Evolutionary conservation across 148 eudicot genomes (phyloP).

Genomic region (Nepenthes mirabilis): DNA sequence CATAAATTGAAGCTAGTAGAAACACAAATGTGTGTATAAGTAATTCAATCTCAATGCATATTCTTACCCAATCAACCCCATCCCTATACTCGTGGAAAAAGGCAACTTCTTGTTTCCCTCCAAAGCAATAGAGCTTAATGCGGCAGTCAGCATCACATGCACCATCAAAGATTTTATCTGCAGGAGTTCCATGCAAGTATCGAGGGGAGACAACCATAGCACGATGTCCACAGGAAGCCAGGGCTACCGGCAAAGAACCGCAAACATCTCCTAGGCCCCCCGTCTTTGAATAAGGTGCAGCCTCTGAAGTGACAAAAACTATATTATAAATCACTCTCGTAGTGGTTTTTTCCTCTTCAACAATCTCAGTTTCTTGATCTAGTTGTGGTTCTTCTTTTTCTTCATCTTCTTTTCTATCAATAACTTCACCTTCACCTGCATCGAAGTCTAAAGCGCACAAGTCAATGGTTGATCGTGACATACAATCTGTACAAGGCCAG

Average conservation of each 20-base stretch:
- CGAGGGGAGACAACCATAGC: conserved; percentile 94
- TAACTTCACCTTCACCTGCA: conserved; percentile 23
- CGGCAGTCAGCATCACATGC: conserved; percentile 43
- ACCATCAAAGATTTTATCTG: conserved; percentile 46
- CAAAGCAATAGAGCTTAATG: conserved; percentile 63
- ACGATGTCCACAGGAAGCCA: conserved; percentile 90
- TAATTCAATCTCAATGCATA: background rate
- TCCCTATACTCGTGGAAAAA: conserved; percentile 78
- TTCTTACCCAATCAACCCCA: conserved; percentile 94
- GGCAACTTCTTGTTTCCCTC: conserved; percentile 72
- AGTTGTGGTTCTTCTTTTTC: conserved; percentile 10
- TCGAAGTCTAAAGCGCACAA: conserved; percentile 6
- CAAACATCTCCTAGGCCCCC: conserved; percentile 99
- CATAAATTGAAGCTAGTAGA: no score
- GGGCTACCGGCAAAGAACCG: conserved; percentile 89
- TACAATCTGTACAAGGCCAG: no score
- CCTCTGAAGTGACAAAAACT: conserved; percentile 76
- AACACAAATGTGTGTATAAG: background rate
- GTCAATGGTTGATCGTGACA: no score
- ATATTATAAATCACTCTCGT: conserved; percentile 35
- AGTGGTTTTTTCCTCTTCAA: conserved; percentile 17
- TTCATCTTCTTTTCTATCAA: conserved; percentile 3
- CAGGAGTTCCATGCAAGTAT: conserved; percentile 67
- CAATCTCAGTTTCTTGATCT: conserved; percentile 3
- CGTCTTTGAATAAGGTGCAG: conserved; percentile 93